Conservation (phyloP, 2,329 filamentous ascomycete genomes). For the Curvularia hawaiiensis region DNA sequence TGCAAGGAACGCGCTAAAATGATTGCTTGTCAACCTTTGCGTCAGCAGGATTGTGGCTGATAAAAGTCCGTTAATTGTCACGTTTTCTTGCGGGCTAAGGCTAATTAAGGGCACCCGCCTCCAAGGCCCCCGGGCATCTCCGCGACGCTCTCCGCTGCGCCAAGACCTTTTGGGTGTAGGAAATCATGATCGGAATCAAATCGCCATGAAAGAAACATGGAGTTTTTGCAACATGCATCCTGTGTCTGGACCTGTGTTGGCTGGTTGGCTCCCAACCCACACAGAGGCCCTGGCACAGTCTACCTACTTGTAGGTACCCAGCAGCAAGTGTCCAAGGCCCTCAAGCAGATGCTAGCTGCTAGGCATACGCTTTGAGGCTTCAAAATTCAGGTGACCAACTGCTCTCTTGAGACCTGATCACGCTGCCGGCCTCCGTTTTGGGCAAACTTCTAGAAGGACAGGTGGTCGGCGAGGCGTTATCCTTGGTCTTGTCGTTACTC, state of each 20-base stretch:
- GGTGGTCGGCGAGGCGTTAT: slow-evolving; percentile 6
- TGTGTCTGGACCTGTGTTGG: no score
- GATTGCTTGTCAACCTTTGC: slow-evolving; percentile 18
- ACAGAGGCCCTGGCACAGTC: not conserved
- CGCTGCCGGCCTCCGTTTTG: slow-evolving; percentile 13
- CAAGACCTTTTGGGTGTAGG: slow-evolving; percentile 6
- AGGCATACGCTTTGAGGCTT: not conserved
- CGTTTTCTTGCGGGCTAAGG: slow-evolving; percentile 13
- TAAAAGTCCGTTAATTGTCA: slow-evolving; percentile 36
- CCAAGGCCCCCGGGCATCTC: slow-evolving; percentile 1
- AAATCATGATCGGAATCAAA: slow-evolving; percentile 14
- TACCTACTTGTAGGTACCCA: not conserved
- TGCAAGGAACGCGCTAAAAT: slow-evolving; percentile 5
- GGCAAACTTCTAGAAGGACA: slow-evolving; percentile 35
- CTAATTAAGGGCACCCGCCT: slow-evolving; percentile 28
- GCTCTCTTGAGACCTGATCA: slow-evolving; percentile 2
- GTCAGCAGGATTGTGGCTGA: slow-evolving; percentile 32
- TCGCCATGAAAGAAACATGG: not conserved
- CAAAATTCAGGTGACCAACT: not conserved
- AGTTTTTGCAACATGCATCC: not conserved
- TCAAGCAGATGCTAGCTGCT: not conserved
- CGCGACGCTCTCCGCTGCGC: not conserved
- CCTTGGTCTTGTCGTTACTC: slow-evolving; percentile 15
- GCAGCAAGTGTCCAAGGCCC: no score
- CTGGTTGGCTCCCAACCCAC: not conserved